Percentiles rank a stretch among this genome's conserved stretches.
Conservation (phyloP, 176 grass and related monocot genomes). For the Oryza longistaminata region DNA sequence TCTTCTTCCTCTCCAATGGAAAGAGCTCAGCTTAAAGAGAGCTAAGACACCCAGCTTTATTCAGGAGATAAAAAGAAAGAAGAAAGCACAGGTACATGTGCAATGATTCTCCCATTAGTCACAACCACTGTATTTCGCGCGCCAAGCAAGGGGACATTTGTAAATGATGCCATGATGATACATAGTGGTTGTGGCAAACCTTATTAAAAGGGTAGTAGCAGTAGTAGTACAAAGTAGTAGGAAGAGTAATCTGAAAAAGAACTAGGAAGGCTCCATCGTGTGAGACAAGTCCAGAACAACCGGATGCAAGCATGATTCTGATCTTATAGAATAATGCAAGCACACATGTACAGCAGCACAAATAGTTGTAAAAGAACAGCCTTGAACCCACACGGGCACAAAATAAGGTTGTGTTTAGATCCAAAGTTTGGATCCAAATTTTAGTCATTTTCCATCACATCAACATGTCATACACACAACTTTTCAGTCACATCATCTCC, state of each 20-base stretch:
- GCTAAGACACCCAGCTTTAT: constrained; percentile 17
- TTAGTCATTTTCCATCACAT: no score
- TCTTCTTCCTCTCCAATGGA: not conserved
- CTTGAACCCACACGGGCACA: no score
- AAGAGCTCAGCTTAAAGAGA: constrained; percentile 11
- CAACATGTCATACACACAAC: no score
- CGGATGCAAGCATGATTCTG: constrained; percentile 21
- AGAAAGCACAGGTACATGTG: constrained; percentile 28
- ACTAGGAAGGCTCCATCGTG: constrained; percentile 10
- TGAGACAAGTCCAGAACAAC: not conserved
- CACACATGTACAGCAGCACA: not conserved
- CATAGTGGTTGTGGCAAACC: not conserved
- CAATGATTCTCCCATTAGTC: constrained; percentile 43
- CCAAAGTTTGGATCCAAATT: no score
- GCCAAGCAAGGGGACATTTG: not conserved
- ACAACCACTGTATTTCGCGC: constrained; percentile 6
- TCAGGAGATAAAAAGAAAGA: constrained; percentile 4
- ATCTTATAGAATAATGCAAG: constrained; percentile 24
- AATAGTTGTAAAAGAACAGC: not conserved
- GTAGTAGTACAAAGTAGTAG: not conserved
- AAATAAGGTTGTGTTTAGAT: no score
- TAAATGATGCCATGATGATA: constrained; percentile 26
- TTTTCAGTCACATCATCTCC: no score
- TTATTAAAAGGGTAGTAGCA: not conserved
- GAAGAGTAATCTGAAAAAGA: not conserved